phyloP scores from a whole-genome alignment of 2,329 filamentous ascomycete species.

The Diaporthe caulivora region DNA sequence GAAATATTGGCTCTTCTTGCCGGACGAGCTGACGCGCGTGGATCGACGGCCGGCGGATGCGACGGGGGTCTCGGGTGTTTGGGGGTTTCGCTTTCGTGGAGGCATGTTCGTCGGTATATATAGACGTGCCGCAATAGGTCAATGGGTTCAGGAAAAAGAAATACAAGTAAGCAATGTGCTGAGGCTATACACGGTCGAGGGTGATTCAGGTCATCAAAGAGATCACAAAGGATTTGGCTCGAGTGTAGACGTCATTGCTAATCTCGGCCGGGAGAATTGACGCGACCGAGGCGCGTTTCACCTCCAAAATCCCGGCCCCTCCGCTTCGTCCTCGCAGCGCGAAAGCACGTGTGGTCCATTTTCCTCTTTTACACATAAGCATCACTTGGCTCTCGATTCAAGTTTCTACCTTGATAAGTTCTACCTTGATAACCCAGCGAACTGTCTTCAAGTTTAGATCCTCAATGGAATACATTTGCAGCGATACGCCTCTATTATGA shows the following conservation, averaged over 20 bases:
- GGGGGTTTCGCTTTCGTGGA: conserved; percentile 22
- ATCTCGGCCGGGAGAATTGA: conserved; percentile 15
- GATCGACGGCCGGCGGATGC: conserved; percentile 58
- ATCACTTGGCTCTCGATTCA: background rate
- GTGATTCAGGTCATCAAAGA: background rate
- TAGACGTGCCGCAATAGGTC: background rate
- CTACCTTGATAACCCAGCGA: background rate
- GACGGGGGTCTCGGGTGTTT: conserved; percentile 47
- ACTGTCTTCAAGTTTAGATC: background rate
- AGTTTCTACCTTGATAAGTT: too few species aligned
- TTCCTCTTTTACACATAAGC: background rate
- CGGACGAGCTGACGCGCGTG: conserved; percentile 57
- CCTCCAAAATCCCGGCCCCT: background rate
- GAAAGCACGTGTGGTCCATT: conserved; percentile 18
- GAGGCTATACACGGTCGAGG: background rate
- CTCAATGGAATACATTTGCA: background rate
- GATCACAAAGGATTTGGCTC: background rate
- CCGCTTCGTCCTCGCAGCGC: background rate
- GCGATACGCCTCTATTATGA: background rate
- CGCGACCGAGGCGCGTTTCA: conserved; percentile 26
- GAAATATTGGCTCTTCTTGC: conserved; percentile 65
- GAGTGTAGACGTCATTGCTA: conserved; percentile 22
- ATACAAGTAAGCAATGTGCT: background rate
- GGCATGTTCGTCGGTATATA: conserved; percentile 16
- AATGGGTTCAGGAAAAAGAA: too few species aligned